Percentiles rank a stretch among this genome's conserved stretches.
Evolutionary conservation across 352 stramenopile genomes (phyloP).

Genomic region (Pythium sukuiense): DNA sequence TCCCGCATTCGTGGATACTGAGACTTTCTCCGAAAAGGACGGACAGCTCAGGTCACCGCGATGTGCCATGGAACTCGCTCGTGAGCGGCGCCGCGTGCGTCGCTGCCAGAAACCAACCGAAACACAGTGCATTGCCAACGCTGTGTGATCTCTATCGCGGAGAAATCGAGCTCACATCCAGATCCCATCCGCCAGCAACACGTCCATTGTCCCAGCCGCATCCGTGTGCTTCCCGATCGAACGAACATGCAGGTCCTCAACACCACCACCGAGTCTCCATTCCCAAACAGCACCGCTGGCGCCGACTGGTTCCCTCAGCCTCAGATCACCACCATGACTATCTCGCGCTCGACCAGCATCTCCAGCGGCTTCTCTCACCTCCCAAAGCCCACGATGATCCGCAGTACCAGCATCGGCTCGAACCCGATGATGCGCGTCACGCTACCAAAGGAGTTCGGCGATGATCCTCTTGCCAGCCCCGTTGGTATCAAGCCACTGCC

Average conservation of each 20-base stretch:
- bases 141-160: not conserved
- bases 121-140: constrained; percentile 7
- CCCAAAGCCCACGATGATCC: constrained; percentile 11
- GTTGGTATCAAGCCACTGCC: constrained; percentile 9
- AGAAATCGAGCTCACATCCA: not conserved
- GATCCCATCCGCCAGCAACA: constrained; percentile 5
- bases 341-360: constrained; percentile 12
- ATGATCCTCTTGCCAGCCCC: constrained; percentile 31
- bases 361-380: constrained; percentile 1
- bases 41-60: not conserved
- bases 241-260: constrained; percentile 10
- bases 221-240: not conserved
- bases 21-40: constrained; percentile 7
- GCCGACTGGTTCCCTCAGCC: constrained; percentile 15
- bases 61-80: not conserved
- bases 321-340: constrained; percentile 29
- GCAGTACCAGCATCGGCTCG: constrained; percentile 14
- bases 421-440: constrained; percentile 33
- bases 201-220: not conserved
- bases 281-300: constrained; percentile 6
- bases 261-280: constrained; percentile 8
- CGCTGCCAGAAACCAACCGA: not conserved
- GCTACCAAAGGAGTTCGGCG: constrained; percentile 25
- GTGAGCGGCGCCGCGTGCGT: not conserved
- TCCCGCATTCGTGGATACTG: constrained; percentile 5